These are phyloP conservation scores for Proliferodiscus dingleyae DNA, from an alignment of 2,329 filamentous ascomycete species.

Conservation along the genomic window DNA sequence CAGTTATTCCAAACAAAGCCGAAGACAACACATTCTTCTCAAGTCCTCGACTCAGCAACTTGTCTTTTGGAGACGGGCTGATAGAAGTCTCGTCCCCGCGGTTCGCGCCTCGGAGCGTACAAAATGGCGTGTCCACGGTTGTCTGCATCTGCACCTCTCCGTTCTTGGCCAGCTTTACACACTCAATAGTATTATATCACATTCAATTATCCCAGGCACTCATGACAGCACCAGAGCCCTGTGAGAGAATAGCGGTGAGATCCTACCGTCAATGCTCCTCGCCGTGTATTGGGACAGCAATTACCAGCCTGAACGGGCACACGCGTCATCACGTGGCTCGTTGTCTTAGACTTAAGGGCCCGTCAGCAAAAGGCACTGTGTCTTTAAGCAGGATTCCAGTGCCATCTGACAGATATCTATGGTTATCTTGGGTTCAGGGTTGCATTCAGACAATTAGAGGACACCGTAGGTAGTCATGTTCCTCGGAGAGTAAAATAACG, in stretches of 20 bases:
- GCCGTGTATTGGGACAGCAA: neutral
- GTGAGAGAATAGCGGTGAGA: constrained; percentile 19
- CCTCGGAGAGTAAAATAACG: no score
- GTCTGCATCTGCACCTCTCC: constrained; percentile 20
- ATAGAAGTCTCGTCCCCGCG: constrained; percentile 11
- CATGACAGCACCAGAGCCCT: constrained; percentile 10
- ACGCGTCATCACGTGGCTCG: neutral
- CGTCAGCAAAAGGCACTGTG: no score
- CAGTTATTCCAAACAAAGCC: constrained; percentile 4
- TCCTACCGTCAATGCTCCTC: constrained; percentile 1
- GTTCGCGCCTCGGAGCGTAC: constrained; percentile 7
- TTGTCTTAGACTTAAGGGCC: no score
- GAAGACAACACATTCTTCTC: constrained; percentile 1
- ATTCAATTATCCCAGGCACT: constrained; percentile 9
- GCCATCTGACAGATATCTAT: no score
- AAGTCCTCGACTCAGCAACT: neutral
- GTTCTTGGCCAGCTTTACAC: constrained; percentile 14
- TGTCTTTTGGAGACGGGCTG: constrained; percentile 12
- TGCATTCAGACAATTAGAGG: no score
- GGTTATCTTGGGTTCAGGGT: no score
- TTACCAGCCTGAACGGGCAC: neutral
- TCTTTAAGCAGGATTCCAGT: no score
- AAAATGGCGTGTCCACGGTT: constrained; percentile 12
- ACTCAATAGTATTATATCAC: constrained; percentile 11
- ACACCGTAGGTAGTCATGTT: no score